Evolutionary conservation across 202 grass and related monocot species (phyloP), one percentile per base, ranked within the genome.

Genomic region (Digitaria exilis): DNA sequence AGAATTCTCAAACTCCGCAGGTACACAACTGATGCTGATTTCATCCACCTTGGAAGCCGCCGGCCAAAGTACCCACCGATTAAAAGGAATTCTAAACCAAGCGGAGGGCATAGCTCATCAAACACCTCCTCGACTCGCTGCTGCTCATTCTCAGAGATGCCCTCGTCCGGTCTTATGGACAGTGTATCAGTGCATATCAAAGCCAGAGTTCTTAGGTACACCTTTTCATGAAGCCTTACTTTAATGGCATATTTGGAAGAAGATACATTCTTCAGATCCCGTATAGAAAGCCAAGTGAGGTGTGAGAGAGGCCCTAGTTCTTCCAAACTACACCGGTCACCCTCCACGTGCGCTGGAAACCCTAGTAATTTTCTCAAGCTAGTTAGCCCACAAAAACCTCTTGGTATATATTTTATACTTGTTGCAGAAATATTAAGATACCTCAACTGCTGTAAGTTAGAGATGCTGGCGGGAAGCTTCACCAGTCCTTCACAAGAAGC

Each of bases 31-130:
- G 6, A 1, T 26, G 7, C 3, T 0, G 16, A 17, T 22, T 5
- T 44, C 66, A 72, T 63, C 83, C 75, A 85, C 0, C 2, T 9
- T 24, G 83, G 66, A 2, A 71, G n/a, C 0, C 4, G 52, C 1
- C 7, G 5, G 0, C 82, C 73, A 84, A 77, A 70, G 21, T 84
- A 84, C 0, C 52, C 41, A 0, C 0, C 0, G 5, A 85, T 62
- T 0, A 0, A 0, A 16, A 85, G 52, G 0, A 0, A 0, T 26
- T 78, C 74, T 78, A 85, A 2, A 16, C n/a, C 1, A 6, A 17
- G 0, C 0, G 55, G 66, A 5, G 66, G 75, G 10, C 31, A 37
- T 0, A 85, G 66, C 44, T 54, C 65, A 18, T 65, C 65, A 17
- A 32, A 54, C 4, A 85, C 76, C 7, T 73, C 25, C 57, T 73